phyloP scores from a whole-genome alignment of 1,284 basidiomycete genomes.

The Marasmius oreades region DNA sequence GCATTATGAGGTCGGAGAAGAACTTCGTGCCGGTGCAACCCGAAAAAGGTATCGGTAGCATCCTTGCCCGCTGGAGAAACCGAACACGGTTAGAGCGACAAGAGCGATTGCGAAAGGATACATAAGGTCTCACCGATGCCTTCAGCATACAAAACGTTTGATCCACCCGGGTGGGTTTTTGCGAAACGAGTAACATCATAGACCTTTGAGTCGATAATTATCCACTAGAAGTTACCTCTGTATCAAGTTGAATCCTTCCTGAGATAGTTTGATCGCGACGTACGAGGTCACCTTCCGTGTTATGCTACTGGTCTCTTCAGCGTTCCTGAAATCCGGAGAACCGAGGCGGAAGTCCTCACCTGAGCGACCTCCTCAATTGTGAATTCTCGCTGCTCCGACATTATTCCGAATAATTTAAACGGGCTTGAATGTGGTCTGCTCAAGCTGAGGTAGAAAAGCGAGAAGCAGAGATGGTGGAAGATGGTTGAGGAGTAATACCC shows the following conservation, averaged over 20 bases:
- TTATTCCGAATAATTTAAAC: too few relatives aligned
- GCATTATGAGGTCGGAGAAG: constrained; percentile 79
- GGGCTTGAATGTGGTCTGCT: too few relatives aligned
- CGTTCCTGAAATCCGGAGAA: constrained; percentile 1
- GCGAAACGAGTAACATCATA: constrained; percentile 74
- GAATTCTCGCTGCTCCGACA: constrained; percentile 29
- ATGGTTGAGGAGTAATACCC: too few relatives aligned
- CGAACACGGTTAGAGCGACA: not conserved
- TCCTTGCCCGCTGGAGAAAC: constrained; percentile 57
- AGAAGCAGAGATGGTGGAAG: too few relatives aligned
- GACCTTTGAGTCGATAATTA: constrained; percentile 76
- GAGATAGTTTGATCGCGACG: constrained; percentile 20
- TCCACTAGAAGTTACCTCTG: constrained; percentile 42
- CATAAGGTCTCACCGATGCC: constrained; percentile 43
- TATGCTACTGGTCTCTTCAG: constrained; percentile 50
- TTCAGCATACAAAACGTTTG: constrained; percentile 50
- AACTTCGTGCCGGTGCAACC: constrained; percentile 88
- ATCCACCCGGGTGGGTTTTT: constrained; percentile 72
- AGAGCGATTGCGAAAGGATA: not conserved
- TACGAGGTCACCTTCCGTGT: constrained; percentile 70
- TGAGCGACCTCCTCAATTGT: constrained; percentile 50
- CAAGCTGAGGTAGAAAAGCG: too few relatives aligned
- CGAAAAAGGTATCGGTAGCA: constrained; percentile 86
- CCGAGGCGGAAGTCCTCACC: constrained; percentile 29
- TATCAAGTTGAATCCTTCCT: not conserved